phyloP scores from a whole-genome alignment of 1,284 basidiomycete species.

The Hymenochaete sp. region DNA sequence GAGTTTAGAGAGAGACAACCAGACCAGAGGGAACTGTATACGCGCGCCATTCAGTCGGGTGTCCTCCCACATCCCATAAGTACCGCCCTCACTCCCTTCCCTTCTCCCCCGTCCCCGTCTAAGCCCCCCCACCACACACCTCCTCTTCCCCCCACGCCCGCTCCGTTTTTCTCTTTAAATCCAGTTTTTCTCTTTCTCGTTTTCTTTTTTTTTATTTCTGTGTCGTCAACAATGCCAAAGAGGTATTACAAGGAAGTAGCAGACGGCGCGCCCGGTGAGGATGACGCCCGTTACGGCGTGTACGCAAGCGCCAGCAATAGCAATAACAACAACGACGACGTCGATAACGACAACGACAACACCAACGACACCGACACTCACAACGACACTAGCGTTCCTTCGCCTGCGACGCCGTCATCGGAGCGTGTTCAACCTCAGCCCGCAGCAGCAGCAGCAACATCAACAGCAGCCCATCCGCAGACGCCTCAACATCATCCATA shows the following conservation, averaged over 20 bases:
- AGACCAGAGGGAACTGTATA: not conserved
- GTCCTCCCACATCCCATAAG: not conserved
- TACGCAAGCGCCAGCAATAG: conserved; percentile 2
- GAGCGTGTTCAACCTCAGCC: not conserved
- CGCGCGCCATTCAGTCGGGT: no score
- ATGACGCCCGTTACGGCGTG: conserved; percentile 16
- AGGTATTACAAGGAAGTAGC: conserved; percentile 11
- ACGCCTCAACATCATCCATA: no score
- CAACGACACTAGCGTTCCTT: not conserved
- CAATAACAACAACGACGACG: conserved; percentile 1
- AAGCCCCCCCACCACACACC: not conserved
- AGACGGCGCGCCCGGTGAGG: conserved; percentile 16
- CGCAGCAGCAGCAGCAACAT: no score
- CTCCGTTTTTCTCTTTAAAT: no score
- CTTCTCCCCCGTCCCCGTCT: not conserved
- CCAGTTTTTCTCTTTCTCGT: not conserved
- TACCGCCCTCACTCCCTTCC: not conserved
- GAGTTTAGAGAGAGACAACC: not conserved
- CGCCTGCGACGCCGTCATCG: not conserved
- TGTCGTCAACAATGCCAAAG: conserved; percentile 9
- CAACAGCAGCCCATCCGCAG: not conserved
- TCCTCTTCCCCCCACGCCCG: conserved; percentile 5
- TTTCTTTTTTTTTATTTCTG: not conserved
- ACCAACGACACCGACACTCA: not conserved
- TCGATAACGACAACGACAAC: not conserved